A percentile compares a stretch with the other conserved stretches of the same genome.
Conservation (phyloP, 2,329 filamentous ascomycete species). For the Colletotrichum sidae region DNA sequence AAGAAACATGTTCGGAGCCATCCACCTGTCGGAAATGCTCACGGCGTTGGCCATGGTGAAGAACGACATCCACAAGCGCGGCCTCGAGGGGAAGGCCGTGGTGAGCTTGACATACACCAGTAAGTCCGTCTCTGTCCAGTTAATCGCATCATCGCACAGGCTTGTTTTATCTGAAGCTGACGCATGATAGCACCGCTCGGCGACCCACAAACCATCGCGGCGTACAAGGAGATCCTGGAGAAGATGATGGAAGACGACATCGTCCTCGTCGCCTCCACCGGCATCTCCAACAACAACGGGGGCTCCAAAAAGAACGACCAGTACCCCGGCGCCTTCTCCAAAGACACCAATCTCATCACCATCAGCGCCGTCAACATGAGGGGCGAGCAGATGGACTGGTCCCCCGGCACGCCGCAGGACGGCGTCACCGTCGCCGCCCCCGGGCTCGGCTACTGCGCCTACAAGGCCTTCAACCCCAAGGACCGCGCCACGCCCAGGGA, state of each 20-base stretch:
- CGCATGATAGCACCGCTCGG: not conserved
- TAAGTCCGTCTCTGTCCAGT: not conserved
- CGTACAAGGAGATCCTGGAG: not conserved
- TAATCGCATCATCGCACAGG: no score
- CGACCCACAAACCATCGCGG: not conserved
- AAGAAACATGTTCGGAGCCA: not conserved
- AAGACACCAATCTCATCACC: not conserved
- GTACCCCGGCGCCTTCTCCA: slow-evolving; percentile 2
- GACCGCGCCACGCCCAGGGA: not conserved
- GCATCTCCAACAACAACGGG: not conserved
- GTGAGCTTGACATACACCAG: slow-evolving; percentile 7
- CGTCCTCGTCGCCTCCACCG: not conserved
- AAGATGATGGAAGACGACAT: slow-evolving; percentile 15
- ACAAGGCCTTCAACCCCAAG: slow-evolving; percentile 4
- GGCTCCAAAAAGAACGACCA: slow-evolving; percentile 3
- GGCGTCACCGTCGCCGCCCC: slow-evolving; percentile 5
- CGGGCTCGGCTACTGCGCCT: not conserved
- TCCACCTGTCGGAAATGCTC: slow-evolving; percentile 9
- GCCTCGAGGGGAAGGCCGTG: not conserved
- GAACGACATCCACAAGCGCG: not conserved
- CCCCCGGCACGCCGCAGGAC: not conserved
- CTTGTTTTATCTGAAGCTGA: not conserved
- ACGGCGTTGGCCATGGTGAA: slow-evolving; percentile 6
- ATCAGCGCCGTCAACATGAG: not conserved
- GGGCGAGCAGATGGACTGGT: not conserved